Conservation (phyloP, 305 asterid species). For the Galium porrigens region DNA sequence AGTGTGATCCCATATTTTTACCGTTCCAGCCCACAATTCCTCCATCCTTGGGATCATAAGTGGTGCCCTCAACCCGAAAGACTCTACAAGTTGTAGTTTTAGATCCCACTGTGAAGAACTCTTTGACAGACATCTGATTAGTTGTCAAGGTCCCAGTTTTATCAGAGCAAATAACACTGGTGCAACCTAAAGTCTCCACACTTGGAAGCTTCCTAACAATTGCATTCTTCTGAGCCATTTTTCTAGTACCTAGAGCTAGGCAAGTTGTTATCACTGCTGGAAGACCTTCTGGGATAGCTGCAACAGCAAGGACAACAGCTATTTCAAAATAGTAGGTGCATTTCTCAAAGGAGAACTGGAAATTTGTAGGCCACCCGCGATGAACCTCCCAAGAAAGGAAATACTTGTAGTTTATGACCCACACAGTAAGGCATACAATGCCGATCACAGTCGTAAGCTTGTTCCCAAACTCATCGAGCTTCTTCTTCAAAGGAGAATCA, state of each 20-base stretch:
- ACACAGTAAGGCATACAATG: conserved; percentile 51
- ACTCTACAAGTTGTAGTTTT: conserved; percentile 28
- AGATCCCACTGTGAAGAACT: conserved; percentile 52
- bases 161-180: conserved; percentile 83
- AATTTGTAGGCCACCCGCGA: conserved; percentile 57
- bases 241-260: conserved; percentile 82
- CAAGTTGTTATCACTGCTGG: conserved; percentile 84
- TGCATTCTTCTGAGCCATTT: conserved; percentile 81
- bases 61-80: conserved; percentile 59
- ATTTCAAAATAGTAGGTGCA: conserved; percentile 76
- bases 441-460: conserved; percentile 66
- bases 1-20: conserved; percentile 47
- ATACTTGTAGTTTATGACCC: conserved; percentile 69
- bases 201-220: conserved; percentile 78
- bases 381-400: conserved; percentile 58
- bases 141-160: conserved; percentile 86
- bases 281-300: conserved; percentile 89
- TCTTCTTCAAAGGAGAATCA: conserved; percentile 71
- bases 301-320: conserved; percentile 83
- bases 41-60: conserved; percentile 85
- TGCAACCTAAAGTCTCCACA: conserved; percentile 83
- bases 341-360: conserved; percentile 60
- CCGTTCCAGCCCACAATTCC: conserved; percentile 60
- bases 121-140: conserved; percentile 76
- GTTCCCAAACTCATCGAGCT: conserved; percentile 77